Evolutionary conservation across 257 asterid genomes (phyloP), one percentile per base, ranked within the genome.

Genomic region (Linaria vulgaris): DNA sequence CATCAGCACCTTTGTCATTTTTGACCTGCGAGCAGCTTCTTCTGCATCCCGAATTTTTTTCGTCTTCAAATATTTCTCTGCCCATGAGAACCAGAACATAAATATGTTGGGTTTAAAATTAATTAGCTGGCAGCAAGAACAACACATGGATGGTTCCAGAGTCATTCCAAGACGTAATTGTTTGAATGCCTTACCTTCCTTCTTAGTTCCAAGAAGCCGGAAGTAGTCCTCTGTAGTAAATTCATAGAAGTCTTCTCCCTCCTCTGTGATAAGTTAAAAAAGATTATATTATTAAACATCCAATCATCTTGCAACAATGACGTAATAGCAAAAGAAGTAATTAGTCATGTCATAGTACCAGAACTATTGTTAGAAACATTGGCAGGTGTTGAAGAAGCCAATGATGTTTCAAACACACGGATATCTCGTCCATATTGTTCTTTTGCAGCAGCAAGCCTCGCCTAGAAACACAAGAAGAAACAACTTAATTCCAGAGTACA

Each of bases 221-320:
- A 50, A 82, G 76, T 90, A 94, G 69, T 94, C 97, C 81, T 90
- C 99, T 0, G 97, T 76, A 11, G 95, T 90, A 66, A 94, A 90
- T 72, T 94, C 99, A 61, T 90, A 94, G 70, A 90, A 94, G 49
- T 82, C 96, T 30, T 90, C 97, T 6, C 88, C 30, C 77, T 80
- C 94, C 57, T 84, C 96, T 82, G 91, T 58, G 63, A 76, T 59
- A 71, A 51, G 47, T 23, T 56, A 15, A 23, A 25, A 50, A 49
- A 10, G 23, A 23, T 57, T 16, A 27, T 27, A 27, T 21, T n/a
- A 30, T 69, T 16, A 30, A 59, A 48, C 51, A 69, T 16, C 39
- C 38, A 49, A 25, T 62, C 31, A 52, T 23, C 22, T 31, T 50
- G 58, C 31, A 53, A 68, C 44, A 53, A 16, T n/a, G 27, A 54